Conservation (phyloP, 2,329 filamentous ascomycete genomes). For the Cladosporium colombiae region DNA sequence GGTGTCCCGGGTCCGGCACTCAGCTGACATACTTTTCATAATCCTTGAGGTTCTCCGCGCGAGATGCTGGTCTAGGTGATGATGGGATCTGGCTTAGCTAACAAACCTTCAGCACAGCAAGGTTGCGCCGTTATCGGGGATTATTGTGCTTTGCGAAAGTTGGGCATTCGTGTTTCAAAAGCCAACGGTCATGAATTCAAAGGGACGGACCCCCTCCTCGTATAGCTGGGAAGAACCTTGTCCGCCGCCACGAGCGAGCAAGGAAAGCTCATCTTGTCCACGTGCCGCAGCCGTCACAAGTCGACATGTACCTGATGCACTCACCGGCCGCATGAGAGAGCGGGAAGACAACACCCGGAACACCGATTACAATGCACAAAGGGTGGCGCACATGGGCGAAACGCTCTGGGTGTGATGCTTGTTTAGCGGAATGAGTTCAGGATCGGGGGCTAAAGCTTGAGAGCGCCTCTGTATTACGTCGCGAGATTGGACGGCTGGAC, state of each 20-base stretch:
- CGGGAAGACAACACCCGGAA: background rate
- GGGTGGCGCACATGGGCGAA: background rate
- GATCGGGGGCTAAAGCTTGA: conserved; percentile 14
- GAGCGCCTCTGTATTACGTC: background rate
- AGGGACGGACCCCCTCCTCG: background rate
- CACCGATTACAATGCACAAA: background rate
- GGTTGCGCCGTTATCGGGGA: background rate
- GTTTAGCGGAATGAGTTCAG: conserved; percentile 12
- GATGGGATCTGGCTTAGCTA: conserved; percentile 7
- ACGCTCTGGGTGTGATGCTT: background rate
- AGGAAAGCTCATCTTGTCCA: conserved; percentile 2
- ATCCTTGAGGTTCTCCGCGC: conserved; percentile 19
- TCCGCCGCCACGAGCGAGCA: conserved; percentile 2
- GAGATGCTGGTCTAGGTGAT: conserved; percentile 10
- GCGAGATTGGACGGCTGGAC: conserved; percentile 1
- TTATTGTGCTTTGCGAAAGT: background rate
- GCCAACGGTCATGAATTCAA: conserved; percentile 11
- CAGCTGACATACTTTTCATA: conserved; percentile 3
- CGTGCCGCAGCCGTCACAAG: conserved; percentile 3
- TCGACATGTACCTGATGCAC: conserved; percentile 5
- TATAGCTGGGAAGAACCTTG: conserved; percentile 9
- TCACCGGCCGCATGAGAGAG: background rate
- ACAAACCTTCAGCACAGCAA: background rate
- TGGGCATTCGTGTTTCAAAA: conserved; percentile 2
- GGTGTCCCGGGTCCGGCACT: conserved; percentile 10